These are phyloP conservation scores for Onygenales sp. DNA, from an alignment of 2,329 filamentous ascomycete species.

Conservation along the genomic window DNA sequence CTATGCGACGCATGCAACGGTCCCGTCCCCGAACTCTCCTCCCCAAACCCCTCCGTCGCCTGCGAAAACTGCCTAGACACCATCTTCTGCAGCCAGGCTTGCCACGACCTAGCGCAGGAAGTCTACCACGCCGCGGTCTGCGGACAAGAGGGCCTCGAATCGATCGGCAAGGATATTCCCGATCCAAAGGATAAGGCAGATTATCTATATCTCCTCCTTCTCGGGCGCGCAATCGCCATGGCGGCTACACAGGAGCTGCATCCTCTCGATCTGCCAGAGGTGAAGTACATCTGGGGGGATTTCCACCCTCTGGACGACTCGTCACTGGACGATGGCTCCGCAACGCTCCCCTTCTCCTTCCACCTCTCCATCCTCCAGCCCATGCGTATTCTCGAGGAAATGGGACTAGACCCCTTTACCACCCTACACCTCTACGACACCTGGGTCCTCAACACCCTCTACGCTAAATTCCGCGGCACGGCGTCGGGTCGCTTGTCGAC, in stretches of 20 bases:
- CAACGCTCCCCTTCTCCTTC: constrained; percentile 52
- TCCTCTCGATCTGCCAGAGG: constrained; percentile 50
- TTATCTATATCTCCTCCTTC: constrained; percentile 50
- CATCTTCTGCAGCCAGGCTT: constrained; percentile 51
- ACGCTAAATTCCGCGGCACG: constrained; percentile 85
- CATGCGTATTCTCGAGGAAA: constrained; percentile 53
- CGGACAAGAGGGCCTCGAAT: constrained; percentile 44
- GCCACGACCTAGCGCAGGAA: constrained; percentile 45
- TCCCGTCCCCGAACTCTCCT: constrained; percentile 52
- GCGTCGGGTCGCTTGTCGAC: constrained; percentile 74
- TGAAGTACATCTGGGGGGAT: constrained; percentile 59
- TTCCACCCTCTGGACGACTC: constrained; percentile 35
- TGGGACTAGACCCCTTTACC: constrained; percentile 52
- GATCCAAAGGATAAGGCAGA: constrained; percentile 49
- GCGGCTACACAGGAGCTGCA: constrained; percentile 50
- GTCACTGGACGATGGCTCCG: constrained; percentile 22
- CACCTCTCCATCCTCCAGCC: constrained; percentile 50
- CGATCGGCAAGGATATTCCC: constrained; percentile 49
- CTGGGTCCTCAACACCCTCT: constrained; percentile 76
- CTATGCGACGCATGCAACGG: constrained; percentile 84
- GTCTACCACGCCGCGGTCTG: constrained; percentile 52
- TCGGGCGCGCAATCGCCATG: constrained; percentile 51
- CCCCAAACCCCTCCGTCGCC: constrained; percentile 27
- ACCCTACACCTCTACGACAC: constrained; percentile 33
- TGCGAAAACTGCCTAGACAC: constrained; percentile 49